Base-by-base conservation (phyloP, 768 basidiomycete genomes). In the Suillus bovinus region DNA sequence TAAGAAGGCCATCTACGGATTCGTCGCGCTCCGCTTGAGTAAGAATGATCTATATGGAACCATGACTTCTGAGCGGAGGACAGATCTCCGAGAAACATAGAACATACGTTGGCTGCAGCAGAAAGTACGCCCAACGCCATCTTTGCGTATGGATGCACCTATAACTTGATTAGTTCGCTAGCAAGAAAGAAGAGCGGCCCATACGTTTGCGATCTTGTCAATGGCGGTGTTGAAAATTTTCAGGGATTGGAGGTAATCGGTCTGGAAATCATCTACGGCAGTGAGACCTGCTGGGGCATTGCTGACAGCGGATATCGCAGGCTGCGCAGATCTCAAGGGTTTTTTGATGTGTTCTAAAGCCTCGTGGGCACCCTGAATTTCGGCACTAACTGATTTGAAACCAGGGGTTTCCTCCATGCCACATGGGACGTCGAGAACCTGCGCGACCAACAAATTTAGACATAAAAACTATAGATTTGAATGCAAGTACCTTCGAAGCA, bases 81-180 rank as follows among this genome's bases (percentile, higher is more conserved):
- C 34, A 16, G 11, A 22, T 11, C 13, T 6, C 11, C 3, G 41
- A 20, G 20, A 2, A 20, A 41, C 17, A 17, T 20, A 14, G 17
- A 17, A 34, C 44, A n/a, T 31, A 59, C 62, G 29, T 59, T 20
- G 22, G 58, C 24, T 27, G 58, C 58, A 16, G 24, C 33, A 14
- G 27, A 27, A 22, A 63, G 46, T n/a, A 59, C 58, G 6, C 42
- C 50, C 62, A 50, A 33, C n/a, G 62, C 62, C 24, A 59, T 52
- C 49, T 53, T 59, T 14, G 47, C 47, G 14, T 63, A 59, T 5
- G 62, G 62, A 50, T 63, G 62, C 2, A 63, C 31, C 62, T 59
- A 10, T 10, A 27, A 49, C 17, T 29, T 29, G 34, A 41, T 4
- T 31, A 47, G 24, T 31, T 14, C 5, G 38, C 8, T 47, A 5